Percentiles rank a stretch among this genome's conserved stretches.
Evolutionary conservation across 73 alveolate species (phyloP).

Genomic region (Paraurostyla sp.): DNA sequence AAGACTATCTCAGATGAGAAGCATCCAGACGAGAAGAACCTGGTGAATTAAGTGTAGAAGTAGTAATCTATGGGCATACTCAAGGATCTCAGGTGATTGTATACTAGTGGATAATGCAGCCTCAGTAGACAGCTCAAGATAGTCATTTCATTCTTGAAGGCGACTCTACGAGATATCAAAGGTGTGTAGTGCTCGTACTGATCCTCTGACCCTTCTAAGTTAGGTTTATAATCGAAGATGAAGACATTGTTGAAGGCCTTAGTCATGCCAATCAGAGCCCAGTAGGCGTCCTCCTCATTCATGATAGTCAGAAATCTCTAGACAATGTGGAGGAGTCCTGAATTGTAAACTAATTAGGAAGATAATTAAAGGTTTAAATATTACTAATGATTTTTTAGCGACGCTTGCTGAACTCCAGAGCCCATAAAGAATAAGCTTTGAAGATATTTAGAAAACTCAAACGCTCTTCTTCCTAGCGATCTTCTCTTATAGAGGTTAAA

Average conservation of each 20-base stretch:
- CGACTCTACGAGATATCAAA: background rate
- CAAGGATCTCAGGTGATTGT: slow-evolving; percentile 2
- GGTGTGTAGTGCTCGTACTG: slow-evolving; percentile 6
- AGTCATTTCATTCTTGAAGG: slow-evolving; percentile 44
- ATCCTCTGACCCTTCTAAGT: background rate
- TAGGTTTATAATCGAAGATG: slow-evolving; percentile 40
- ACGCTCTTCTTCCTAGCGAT: slow-evolving; percentile 30
- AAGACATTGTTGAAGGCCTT: slow-evolving; percentile 30
- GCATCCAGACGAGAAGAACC: background rate
- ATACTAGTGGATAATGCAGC: slow-evolving; percentile 24
- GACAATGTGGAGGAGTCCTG: slow-evolving; percentile 26
- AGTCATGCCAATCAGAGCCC: slow-evolving; percentile 36
- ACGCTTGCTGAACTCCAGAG: slow-evolving; percentile 1
- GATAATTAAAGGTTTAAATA: no score
- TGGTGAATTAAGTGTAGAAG: background rate
- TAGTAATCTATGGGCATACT: slow-evolving; percentile 38
- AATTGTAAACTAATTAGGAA: slow-evolving; percentile 24
- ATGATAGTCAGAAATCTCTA: slow-evolving; percentile 39
- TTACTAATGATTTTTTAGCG: slow-evolving; percentile 23
- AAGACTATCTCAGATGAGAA: slow-evolving; percentile 41
- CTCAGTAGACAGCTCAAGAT: slow-evolving; percentile 11
- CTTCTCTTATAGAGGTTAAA: slow-evolving; percentile 9
- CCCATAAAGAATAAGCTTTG: slow-evolving; percentile 30
- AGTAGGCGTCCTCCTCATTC: slow-evolving; percentile 62
- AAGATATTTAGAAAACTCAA: background rate